These are phyloP conservation scores for Alternaria sp. DNA, from an alignment of 2,329 filamentous ascomycete species.

Conservation along the genomic window DNA sequence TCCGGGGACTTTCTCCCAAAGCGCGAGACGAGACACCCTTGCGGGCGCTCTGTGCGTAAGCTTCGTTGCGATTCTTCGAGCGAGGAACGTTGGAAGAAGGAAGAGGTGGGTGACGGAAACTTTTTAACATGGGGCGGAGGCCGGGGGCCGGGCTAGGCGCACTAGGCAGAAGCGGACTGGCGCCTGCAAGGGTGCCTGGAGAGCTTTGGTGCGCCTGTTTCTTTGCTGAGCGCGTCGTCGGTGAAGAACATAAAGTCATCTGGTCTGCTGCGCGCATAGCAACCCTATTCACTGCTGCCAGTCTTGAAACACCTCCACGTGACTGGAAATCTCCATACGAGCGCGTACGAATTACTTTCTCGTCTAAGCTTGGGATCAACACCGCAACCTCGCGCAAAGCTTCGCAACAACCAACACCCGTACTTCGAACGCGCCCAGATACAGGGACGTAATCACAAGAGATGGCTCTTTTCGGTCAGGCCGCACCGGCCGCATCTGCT, in stretches of 20 bases:
- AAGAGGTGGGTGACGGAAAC: constrained; percentile 17
- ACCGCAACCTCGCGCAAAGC: constrained; percentile 31
- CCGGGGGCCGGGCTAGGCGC: constrained; percentile 29
- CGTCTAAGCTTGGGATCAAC: background rate
- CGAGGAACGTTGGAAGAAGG: constrained; percentile 76
- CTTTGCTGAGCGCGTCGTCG: constrained; percentile 24
- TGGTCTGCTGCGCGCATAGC: constrained; percentile 8
- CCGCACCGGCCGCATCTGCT: constrained; percentile 58
- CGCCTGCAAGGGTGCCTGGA: constrained; percentile 39
- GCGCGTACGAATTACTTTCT: constrained; percentile 14
- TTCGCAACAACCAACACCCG: constrained; percentile 15
- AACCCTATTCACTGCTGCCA: background rate
- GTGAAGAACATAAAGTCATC: constrained; percentile 19
- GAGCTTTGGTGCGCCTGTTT: constrained; percentile 31
- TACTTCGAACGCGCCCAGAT: constrained; percentile 5
- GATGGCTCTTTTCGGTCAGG: constrained; percentile 69
- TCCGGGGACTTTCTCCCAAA: constrained; percentile 99
- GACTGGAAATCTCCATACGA: background rate
- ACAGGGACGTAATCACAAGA: constrained; percentile 8
- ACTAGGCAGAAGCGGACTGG: constrained; percentile 36
- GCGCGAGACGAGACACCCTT: constrained; percentile 56
- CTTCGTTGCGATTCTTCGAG: constrained; percentile 99
- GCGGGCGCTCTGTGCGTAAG: constrained; percentile 77
- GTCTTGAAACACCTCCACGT: background rate
- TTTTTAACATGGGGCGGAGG: constrained; percentile 25